These are phyloP conservation scores for Clathrospora elynae DNA, from an alignment of 2,329 filamentous ascomycete genomes.

Conservation along the genomic window DNA sequence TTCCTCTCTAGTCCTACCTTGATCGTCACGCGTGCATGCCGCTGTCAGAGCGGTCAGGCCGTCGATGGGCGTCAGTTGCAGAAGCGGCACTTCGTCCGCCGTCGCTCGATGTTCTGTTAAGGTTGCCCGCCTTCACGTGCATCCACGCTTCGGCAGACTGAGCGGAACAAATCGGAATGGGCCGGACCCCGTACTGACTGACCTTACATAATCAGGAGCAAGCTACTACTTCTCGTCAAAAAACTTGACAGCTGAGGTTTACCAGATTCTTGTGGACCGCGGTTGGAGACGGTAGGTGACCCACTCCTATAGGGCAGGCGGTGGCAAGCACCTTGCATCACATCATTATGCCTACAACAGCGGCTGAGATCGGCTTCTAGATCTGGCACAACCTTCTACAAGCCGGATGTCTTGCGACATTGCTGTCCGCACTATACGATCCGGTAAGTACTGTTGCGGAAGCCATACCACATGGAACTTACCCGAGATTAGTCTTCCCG, in stretches of 20 bases:
- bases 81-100: slow-evolving; percentile 11
- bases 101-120: slow-evolving; percentile 36
- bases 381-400: slow-evolving; percentile 70
- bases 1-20: slow-evolving; percentile 9
- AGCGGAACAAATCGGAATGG: slow-evolving; percentile 19
- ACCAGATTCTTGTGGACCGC: slow-evolving; percentile 73
- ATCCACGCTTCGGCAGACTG: not conserved
- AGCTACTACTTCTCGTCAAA: slow-evolving; percentile 72
- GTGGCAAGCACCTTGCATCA: slow-evolving; percentile 9
- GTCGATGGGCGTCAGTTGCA: slow-evolving; percentile 9
- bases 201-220: slow-evolving; percentile 60
- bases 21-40: slow-evolving; percentile 28
- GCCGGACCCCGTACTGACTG: slow-evolving; percentile 22
- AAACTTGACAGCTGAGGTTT: slow-evolving; percentile 67
- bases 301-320: slow-evolving; percentile 10
- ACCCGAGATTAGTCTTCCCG: slow-evolving; percentile 62
- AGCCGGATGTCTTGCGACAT: slow-evolving; percentile 75
- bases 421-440: slow-evolving; percentile 94
- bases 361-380: slow-evolving; percentile 29
- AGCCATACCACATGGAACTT: slow-evolving; percentile 7
- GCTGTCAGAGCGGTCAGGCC: slow-evolving; percentile 19
- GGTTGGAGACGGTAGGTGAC: slow-evolving; percentile 74
- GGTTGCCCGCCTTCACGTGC: slow-evolving; percentile 35
- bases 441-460: slow-evolving; percentile 47
- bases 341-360: slow-evolving; percentile 4